Percentiles rank a stretch among this genome's conserved stretches.
Conservation (phyloP, 106 monocot genomes). For the Iris macrosiphon region DNA sequence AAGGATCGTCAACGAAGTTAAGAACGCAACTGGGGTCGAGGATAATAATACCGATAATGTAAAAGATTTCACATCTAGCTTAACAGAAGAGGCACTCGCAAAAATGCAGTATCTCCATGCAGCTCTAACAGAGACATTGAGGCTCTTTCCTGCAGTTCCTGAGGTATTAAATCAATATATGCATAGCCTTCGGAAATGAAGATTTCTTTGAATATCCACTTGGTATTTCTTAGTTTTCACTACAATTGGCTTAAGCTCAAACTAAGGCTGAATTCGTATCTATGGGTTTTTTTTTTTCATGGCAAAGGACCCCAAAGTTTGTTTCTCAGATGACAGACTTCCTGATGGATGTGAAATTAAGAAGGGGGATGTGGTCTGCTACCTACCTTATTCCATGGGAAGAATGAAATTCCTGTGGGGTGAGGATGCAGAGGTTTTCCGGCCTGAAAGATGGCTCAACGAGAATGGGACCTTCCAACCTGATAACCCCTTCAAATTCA, state of each 20-base stretch:
- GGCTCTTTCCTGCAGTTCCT: conserved; percentile 13
- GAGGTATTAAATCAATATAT: background rate
- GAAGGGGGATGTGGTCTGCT: conserved; percentile 48
- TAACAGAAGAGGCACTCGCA: conserved; percentile 1
- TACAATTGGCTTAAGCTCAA: too few relatives aligned
- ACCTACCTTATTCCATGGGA: conserved; percentile 50
- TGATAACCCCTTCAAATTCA: conserved; percentile 49
- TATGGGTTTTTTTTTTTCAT: too few relatives aligned
- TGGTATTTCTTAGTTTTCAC: too few relatives aligned
- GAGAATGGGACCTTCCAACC: conserved; percentile 29
- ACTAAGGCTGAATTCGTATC: too few relatives aligned
- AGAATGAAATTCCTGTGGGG: conserved; percentile 63
- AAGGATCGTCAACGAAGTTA: background rate
- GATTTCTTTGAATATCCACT: too few relatives aligned
- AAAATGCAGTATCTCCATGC: conserved; percentile 22
- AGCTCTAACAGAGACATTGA: conserved; percentile 9
- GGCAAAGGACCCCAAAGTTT: conserved; percentile 31
- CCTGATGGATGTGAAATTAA: conserved; percentile 42
- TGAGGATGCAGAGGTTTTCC: conserved; percentile 47
- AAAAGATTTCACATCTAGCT: background rate
- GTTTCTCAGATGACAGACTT: conserved; percentile 40
- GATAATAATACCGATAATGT: background rate
- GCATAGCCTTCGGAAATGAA: too few relatives aligned
- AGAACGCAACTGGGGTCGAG: background rate
- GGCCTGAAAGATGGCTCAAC: conserved; percentile 54